These are phyloP conservation scores for Boletus sp. DNA, from an alignment of 768 basidiomycete species.

Conservation along the genomic window DNA sequence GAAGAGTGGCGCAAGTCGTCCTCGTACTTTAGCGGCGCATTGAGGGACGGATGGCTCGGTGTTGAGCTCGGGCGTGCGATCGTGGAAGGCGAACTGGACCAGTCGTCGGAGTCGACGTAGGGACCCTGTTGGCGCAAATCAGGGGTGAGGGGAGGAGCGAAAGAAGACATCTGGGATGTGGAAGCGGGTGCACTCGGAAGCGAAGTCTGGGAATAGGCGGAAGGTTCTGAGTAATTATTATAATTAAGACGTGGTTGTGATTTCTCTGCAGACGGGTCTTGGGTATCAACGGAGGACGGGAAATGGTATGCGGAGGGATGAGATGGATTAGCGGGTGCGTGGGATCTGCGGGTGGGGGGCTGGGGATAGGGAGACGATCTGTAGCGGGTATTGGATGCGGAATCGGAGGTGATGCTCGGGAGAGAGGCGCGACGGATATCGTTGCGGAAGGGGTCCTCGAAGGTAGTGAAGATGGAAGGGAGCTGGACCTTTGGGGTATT, in stretches of 20 bases:
- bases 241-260: constrained; percentile 37
- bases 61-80: constrained; percentile 71
- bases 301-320: constrained; percentile 53
- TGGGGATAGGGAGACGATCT: constrained; percentile 58
- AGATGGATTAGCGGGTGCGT: constrained; percentile 40
- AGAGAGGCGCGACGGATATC: constrained; percentile 63
- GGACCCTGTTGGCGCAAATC: constrained; percentile 42
- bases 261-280: constrained; percentile 39
- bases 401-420: constrained; percentile 55
- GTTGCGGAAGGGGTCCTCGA: constrained; percentile 55
- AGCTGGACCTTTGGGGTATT: constrained; percentile 57
- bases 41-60: constrained; percentile 51
- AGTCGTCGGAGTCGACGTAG: constrained; percentile 49
- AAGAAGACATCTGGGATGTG: constrained; percentile 48
- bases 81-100: constrained; percentile 51
- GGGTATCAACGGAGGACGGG: constrained; percentile 42
- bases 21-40: constrained; percentile 62
- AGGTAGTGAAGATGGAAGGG: constrained; percentile 69
- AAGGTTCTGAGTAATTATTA: constrained; percentile 41
- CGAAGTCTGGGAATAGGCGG: constrained; percentile 47
- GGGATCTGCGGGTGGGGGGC: constrained; percentile 44
- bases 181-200: constrained; percentile 52
- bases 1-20: constrained; percentile 67
- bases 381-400: constrained; percentile 38
- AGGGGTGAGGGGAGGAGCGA: constrained; percentile 45